phyloP scores from a whole-genome alignment of 1,284 basidiomycete species.

The Cystobasidium slooffiae region DNA sequence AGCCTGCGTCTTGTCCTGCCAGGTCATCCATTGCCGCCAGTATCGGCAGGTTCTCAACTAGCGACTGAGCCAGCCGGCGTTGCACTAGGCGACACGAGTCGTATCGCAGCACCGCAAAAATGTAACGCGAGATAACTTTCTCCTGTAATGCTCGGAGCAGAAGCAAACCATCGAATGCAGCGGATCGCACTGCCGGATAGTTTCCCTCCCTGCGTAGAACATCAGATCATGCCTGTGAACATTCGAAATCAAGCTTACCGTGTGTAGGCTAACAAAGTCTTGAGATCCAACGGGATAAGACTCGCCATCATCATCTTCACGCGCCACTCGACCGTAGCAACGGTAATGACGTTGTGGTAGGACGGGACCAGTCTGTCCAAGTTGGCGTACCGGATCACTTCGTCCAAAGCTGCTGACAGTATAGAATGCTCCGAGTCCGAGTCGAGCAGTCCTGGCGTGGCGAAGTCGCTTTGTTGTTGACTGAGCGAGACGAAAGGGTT shows the following conservation, averaged over 20 bases:
- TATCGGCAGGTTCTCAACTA: conserved; percentile 85
- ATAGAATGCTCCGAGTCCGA: conserved; percentile 51
- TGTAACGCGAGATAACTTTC: conserved; percentile 75
- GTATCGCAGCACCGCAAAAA: conserved; percentile 83
- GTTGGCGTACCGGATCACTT: conserved; percentile 87
- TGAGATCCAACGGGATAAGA: conserved; percentile 78
- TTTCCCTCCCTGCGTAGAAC: conserved; percentile 75
- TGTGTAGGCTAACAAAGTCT: conserved; percentile 84
- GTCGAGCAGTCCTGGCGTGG: not conserved
- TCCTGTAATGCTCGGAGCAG: conserved; percentile 71
- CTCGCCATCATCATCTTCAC: conserved; percentile 77
- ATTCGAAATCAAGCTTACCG: conserved; percentile 63
- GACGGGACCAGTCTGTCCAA: conserved; percentile 96
- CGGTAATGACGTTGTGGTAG: conserved; percentile 88
- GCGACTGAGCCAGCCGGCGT: conserved; percentile 80
- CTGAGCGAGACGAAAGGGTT: conserved; percentile 71
- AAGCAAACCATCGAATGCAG: conserved; percentile 92
- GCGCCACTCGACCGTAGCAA: conserved; percentile 84
- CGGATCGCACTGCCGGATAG: conserved; percentile 84
- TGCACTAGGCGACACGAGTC: conserved; percentile 83
- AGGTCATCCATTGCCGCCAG: conserved; percentile 88
- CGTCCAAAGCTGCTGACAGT: conserved; percentile 71
- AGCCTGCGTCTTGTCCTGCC: conserved; percentile 57
- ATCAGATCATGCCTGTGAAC: not conserved
- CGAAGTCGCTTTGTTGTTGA: conserved; percentile 29